Conservation (phyloP, 2,329 filamentous ascomycete genomes). For the Pezicula radicicola region DNA sequence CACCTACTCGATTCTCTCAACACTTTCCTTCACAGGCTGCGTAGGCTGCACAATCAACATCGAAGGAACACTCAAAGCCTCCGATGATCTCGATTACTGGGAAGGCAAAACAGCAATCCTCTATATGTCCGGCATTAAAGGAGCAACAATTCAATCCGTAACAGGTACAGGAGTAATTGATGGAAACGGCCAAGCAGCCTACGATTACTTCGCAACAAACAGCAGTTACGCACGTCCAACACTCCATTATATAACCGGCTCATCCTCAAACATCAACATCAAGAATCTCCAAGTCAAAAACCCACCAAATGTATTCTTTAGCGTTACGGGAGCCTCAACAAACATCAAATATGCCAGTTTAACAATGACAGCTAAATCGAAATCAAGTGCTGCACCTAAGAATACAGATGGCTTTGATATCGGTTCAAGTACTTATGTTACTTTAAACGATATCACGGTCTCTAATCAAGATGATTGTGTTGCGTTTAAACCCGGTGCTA, state of each 20-base stretch:
- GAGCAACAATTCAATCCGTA: constrained; percentile 35
- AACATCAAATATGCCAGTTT: constrained; percentile 35
- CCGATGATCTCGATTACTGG: constrained; percentile 38
- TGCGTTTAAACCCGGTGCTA: constrained; percentile 52
- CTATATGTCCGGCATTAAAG: constrained; percentile 32
- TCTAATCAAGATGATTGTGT: constrained; percentile 59
- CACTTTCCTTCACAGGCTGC: constrained; percentile 39
- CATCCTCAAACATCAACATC: constrained; percentile 34
- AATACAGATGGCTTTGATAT: constrained; percentile 55
- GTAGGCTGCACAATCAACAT: constrained; percentile 41
- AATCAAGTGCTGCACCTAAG: constrained; percentile 35
- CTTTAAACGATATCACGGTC: constrained; percentile 45
- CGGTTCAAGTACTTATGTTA: constrained; percentile 40
- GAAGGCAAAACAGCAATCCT: constrained; percentile 37
- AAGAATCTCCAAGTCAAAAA: constrained; percentile 36
- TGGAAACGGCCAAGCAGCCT: constrained; percentile 42
- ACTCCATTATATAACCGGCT: constrained; percentile 36
- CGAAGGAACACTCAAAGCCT: constrained; percentile 39
- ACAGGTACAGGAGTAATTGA: constrained; percentile 40
- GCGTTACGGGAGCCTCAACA: constrained; percentile 31
- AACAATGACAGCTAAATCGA: constrained; percentile 35
- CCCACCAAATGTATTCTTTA: constrained; percentile 42
- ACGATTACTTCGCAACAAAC: constrained; percentile 37
- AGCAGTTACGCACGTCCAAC: constrained; percentile 37
- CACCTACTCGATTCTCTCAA: constrained; percentile 41